phyloP scores from a whole-genome alignment of 1,139 yeast genomes.

The Candida labiduridarum region DNA sequence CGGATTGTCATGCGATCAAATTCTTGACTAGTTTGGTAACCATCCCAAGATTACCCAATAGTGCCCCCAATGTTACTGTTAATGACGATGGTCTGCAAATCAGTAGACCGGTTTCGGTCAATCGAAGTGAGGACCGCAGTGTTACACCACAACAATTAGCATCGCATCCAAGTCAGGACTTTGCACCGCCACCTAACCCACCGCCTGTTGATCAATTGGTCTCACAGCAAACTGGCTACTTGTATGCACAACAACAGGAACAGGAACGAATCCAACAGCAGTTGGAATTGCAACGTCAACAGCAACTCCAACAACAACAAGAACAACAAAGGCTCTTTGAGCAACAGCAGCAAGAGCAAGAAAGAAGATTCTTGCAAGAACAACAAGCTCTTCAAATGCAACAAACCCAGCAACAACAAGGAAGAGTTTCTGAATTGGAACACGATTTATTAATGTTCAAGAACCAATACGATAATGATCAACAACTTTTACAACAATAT shows the following conservation, averaged over 20 bases:
- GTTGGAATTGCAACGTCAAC: conserved; percentile 47
- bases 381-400: conserved; percentile 72
- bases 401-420: conserved; percentile 67
- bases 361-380: conserved; percentile 40
- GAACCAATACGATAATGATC: conserved; percentile 87
- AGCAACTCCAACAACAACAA: conserved; percentile 48
- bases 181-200: conserved; percentile 25
- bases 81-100: conserved; percentile 42
- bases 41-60: conserved; percentile 74
- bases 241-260: conserved; percentile 57
- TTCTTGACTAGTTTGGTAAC: conserved; percentile 83
- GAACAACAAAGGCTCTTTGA: conserved; percentile 67
- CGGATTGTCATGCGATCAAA: conserved; percentile 85
- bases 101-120: conserved; percentile 45
- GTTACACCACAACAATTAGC: conserved; percentile 28
- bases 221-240: conserved; percentile 52
- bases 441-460: conserved; percentile 75
- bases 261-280: conserved; percentile 72
- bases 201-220: conserved; percentile 45
- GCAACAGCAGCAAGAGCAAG: conserved; percentile 75
- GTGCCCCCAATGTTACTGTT: conserved; percentile 67
- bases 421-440: conserved; percentile 79
- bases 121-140: conserved; percentile 17
- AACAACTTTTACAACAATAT: conserved; percentile 80
- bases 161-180: conserved; percentile 37